Evolutionary conservation across 2,329 filamentous ascomycete species (phyloP).

Genomic region (Diplodia corticola): DNA sequence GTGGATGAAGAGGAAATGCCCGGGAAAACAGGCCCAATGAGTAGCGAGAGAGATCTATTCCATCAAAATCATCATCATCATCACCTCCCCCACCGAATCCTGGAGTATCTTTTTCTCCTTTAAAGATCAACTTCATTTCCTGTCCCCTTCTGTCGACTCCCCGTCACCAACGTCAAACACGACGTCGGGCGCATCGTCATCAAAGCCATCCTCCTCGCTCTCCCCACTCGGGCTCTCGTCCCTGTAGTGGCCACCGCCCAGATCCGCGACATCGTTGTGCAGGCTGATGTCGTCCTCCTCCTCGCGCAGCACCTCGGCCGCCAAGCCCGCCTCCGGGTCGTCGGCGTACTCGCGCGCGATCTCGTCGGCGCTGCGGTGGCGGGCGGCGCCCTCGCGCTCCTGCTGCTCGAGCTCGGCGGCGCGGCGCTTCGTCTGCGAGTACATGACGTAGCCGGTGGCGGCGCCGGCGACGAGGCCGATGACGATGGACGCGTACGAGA

Average conservation of each 20-base stretch:
- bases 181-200: conserved; percentile 44
- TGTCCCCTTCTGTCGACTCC: conserved; percentile 31
- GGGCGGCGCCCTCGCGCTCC: conserved; percentile 41
- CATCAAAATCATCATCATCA: neutral
- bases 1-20: neutral
- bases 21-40: neutral
- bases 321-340: conserved; percentile 46
- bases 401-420: conserved; percentile 52
- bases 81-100: neutral
- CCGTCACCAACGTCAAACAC: conserved; percentile 49
- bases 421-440: conserved; percentile 58
- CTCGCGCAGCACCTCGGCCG: conserved; percentile 44
- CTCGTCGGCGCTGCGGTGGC: conserved; percentile 36
- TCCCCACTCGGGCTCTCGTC: conserved; percentile 41
- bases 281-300: conserved; percentile 55
- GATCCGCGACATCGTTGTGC: conserved; percentile 33
- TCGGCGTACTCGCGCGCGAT: conserved; percentile 46
- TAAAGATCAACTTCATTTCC: neutral
- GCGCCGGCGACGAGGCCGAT: conserved; percentile 71
- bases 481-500: conserved; percentile 82
- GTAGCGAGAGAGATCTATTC: neutral
- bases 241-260: conserved; percentile 32
- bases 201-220: conserved; percentile 36
- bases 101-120: neutral
- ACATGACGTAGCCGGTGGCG: conserved; percentile 81